Conservation (phyloP, 2,329 filamentous ascomycete genomes). For the Microcyclosporella mali region DNA sequence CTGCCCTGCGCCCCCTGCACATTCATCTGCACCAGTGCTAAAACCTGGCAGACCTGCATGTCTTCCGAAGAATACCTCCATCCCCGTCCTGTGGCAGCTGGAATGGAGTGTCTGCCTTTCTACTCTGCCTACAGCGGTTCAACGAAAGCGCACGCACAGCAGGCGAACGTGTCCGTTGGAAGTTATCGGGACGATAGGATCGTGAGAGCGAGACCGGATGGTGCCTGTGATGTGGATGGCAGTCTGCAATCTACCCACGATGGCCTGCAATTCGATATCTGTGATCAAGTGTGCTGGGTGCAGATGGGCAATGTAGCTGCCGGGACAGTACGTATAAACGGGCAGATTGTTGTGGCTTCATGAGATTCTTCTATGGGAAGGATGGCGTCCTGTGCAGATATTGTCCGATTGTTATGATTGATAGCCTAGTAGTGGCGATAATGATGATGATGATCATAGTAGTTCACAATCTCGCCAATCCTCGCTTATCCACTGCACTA, state of each 20-base stretch:
- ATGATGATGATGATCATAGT: neutral
- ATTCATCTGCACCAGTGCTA: constrained; percentile 35
- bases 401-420: too few species aligned
- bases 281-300: constrained; percentile 30
- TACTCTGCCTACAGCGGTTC: constrained; percentile 22
- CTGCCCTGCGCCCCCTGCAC: constrained; percentile 35
- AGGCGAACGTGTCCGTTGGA: constrained; percentile 22
- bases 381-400: too few species aligned
- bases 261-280: constrained; percentile 27
- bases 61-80: constrained; percentile 28
- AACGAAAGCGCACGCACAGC: constrained; percentile 21
- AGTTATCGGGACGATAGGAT: constrained; percentile 30
- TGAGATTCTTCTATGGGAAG: neutral
- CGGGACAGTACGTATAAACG: constrained; percentile 27
- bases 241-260: constrained; percentile 24
- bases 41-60: constrained; percentile 34
- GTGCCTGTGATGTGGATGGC: constrained; percentile 24
- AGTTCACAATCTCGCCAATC: too few species aligned
- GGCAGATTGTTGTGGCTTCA: constrained; percentile 20
- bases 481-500: too few species aligned
- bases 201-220: constrained; percentile 25
- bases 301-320: constrained; percentile 28
- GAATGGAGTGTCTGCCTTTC: constrained; percentile 34
- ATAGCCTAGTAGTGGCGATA: too few species aligned
- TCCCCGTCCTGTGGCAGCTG: constrained; percentile 28